Percentiles rank a stretch among this genome's conserved stretches.
Conservation (phyloP, 805 yeast genomes). For the Metschnikowia cubensis region DNA sequence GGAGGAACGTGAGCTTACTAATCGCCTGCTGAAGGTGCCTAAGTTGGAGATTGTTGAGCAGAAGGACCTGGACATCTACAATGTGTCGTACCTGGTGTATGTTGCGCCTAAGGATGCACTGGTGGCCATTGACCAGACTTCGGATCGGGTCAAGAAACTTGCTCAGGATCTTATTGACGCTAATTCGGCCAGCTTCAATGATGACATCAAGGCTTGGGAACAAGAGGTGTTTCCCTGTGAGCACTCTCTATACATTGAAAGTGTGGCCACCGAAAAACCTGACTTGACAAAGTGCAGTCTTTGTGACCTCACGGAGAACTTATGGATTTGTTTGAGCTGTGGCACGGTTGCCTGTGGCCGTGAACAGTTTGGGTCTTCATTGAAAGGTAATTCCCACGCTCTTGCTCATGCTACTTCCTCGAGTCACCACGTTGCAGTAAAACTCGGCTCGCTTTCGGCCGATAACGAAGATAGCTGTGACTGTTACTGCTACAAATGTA, state of each 20-base stretch:
- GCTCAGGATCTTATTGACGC: constrained; percentile 49
- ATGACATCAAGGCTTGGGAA: constrained; percentile 89
- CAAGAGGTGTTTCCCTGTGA: constrained; percentile 77
- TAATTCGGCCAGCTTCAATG: constrained; percentile 53
- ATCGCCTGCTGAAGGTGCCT: constrained; percentile 42
- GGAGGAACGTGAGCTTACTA: constrained; percentile 17
- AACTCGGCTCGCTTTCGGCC: constrained; percentile 80
- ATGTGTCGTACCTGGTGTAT: constrained; percentile 41
- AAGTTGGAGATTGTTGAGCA: constrained; percentile 66
- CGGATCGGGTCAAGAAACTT: constrained; percentile 22
- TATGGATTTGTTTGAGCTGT: constrained; percentile 92
- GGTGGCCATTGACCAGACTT: constrained; percentile 21
- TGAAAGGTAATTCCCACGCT: constrained; percentile 92
- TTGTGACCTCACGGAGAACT: constrained; percentile 68
- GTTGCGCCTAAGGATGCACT: constrained; percentile 29
- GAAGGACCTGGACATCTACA: constrained; percentile 59
- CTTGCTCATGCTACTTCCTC: constrained; percentile 58
- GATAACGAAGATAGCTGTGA: constrained; percentile 61
- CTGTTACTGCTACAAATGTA: constrained; percentile 82
- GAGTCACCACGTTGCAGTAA: constrained; percentile 80
- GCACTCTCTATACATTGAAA: constrained; percentile 61
- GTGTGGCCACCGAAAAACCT: constrained; percentile 27
- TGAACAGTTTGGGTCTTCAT: constrained; percentile 83
- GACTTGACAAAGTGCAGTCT: constrained; percentile 45
- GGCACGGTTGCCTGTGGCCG: constrained; percentile 95